Percentiles rank a stretch among this genome's conserved stretches.
These are phyloP conservation scores for peach (Prunus persica) DNA, from an alignment of 306 rosid species.

Conservation along the genomic window DNA sequence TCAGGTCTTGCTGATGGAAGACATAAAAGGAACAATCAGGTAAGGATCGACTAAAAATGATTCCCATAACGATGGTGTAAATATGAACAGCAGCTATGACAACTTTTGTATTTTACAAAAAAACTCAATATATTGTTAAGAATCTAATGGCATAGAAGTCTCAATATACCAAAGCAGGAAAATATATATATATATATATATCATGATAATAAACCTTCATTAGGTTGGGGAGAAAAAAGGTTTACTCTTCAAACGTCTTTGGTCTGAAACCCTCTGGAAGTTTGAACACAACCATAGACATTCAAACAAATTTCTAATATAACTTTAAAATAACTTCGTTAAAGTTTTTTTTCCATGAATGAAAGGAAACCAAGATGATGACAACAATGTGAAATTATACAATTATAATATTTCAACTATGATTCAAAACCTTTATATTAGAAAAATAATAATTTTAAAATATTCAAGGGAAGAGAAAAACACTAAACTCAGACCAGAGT, in stretches of 20 bases:
- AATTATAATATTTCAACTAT: constrained; percentile 5
- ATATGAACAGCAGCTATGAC: not conserved
- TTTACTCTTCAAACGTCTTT: constrained; percentile 27
- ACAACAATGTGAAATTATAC: constrained; percentile 1
- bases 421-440: constrained; percentile 17
- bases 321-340: not conserved
- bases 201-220: constrained; percentile 21
- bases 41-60: not conserved
- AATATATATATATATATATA: not conserved
- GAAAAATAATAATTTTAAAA: not conserved
- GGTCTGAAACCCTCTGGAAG: constrained; percentile 14
- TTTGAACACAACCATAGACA: not conserved
- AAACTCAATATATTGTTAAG: not conserved
- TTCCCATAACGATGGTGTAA: not conserved
- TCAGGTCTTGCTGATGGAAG: not conserved
- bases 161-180: constrained; percentile 9
- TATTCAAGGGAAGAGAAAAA: not conserved
- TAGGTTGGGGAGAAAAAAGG: constrained; percentile 13
- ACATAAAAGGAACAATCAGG: not conserved
- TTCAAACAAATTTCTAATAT: not conserved
- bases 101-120: no score
- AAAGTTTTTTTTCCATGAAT: not conserved
- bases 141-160: not conserved
- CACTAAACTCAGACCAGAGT: constrained; percentile 11
- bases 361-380: not conserved